Evolutionary conservation across 1,139 yeast species (phyloP), one percentile per base, ranked within the genome.

Genomic region (Sugiyamaella paludigena): DNA sequence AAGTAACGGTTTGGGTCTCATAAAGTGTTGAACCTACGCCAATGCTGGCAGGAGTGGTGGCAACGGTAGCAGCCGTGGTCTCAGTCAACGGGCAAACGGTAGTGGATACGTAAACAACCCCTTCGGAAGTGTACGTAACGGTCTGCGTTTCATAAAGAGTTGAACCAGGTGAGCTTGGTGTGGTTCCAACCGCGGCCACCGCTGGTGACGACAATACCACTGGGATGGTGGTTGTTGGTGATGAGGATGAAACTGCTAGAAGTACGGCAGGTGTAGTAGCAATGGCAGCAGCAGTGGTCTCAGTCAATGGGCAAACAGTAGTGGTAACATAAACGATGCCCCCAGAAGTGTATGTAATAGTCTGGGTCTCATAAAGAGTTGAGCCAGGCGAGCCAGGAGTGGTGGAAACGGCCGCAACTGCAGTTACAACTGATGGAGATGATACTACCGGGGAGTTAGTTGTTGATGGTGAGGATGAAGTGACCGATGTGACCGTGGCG

Each of bases 301-400:
- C 42, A 34, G 48, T 48, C 42, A 43, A 32, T 12, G 51, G 45
- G 36, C 42, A 48, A 29, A 40, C 35, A 9, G 47, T 44, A 13
- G 51, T 41, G 26, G 42, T 43, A 27, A 30, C 43, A 34, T 40
- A 40, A 10, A 44, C 51, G 27, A 36, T 35, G 16, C 41, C 36
- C 12, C 36, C 47, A 31, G 36, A 33, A 26, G 49, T 46, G 28
- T 36, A 30, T 24, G 45, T 35, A 28, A 45, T 36, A 13, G 41
- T 46, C 33, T 38, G 36, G 29, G 49, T 47, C 12, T 31, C 41
- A 16, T 42, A 27, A 19, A 47, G 28, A 24, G 39, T 39, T 29
- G 48, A 41, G 28, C 43, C 39, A 10, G 41, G 34, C 30, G 36
- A 38, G 28, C 40, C 32, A 19, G 47, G 13, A 37, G 43, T 19